Evolutionary conservation across 129 eudicot species (phyloP).

Genomic region (Centaurea solstitialis): DNA sequence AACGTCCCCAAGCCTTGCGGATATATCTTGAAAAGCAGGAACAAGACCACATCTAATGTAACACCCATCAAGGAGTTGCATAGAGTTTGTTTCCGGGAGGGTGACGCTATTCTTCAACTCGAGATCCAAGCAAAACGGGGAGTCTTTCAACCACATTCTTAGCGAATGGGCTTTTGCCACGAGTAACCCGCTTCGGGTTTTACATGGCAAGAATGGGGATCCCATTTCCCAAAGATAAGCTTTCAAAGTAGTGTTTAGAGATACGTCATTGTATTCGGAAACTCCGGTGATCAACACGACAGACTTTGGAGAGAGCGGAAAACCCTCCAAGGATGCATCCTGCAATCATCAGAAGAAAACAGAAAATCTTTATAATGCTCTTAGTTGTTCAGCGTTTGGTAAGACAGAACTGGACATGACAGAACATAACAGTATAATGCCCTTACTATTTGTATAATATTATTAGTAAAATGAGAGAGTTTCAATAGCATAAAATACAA

Average conservation of each 20-base stretch:
- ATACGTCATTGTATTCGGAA: slow-evolving; percentile 76
- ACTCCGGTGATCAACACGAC: slow-evolving; percentile 88
- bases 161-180: slow-evolving; percentile 94
- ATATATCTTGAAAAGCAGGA: slow-evolving; percentile 87
- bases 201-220: slow-evolving; percentile 93
- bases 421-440: too few species aligned
- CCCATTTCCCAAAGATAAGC: slow-evolving; percentile 98
- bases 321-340: slow-evolving; percentile 95
- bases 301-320: slow-evolving; percentile 88
- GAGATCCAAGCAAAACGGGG: slow-evolving; percentile 94
- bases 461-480: too few species aligned
- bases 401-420: too few species aligned
- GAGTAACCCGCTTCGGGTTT: slow-evolving; percentile 74
- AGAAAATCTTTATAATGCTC: neutral
- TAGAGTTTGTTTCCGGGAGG: slow-evolving; percentile 71
- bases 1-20: slow-evolving; percentile 70
- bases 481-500: too few species aligned
- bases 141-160: slow-evolving; percentile 95
- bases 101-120: slow-evolving; percentile 70
- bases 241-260: slow-evolving; percentile 74
- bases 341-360: slow-evolving; percentile 23
- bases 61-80: slow-evolving; percentile 86
- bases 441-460: too few species aligned
- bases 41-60: slow-evolving; percentile 82
- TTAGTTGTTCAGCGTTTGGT: neutral